Evolutionary conservation across 2,329 filamentous ascomycete genomes (phyloP), one percentile per base, ranked within the genome.

Genomic region (Colletotrichum zoysiae): DNA sequence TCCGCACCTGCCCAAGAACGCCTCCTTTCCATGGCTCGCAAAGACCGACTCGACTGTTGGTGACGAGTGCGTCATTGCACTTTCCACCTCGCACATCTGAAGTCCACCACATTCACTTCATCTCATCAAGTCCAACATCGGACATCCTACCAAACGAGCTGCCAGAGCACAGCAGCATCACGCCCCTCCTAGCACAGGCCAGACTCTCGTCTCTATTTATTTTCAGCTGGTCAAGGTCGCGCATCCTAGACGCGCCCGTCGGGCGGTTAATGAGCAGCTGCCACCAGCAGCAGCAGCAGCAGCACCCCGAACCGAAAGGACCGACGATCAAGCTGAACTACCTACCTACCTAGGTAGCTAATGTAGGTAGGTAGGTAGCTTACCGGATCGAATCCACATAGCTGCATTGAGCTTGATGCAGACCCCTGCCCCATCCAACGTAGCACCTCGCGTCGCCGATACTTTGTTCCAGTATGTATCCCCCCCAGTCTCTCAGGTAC

Each of bases 321-420:
- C 69, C 59, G 66, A 64, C 69, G 59, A 71, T 71, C 65, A 69
- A 42, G 30, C 30, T 30, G 30, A 30, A 42, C 50, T 14, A 26
- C 26, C 59, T 71, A n/a, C n/a, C n/a, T n/a, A n/a, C n/a, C n/a
- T n/a, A n/a, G n/a, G n/a, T n/a, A n/a, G n/a, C n/a, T n/a, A n/a
- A n/a, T n/a, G n/a, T n/a, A n/a, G n/a, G n/a, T 70, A 55, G 65
- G 30, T 51, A 55, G 65, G 30, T 51, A 62, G n/a, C 46, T 62
- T 62, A 42, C 60, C 60, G 60, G 23, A 53, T 63, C 60, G 35
- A 61, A 70, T 72, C 70, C 69, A 69, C 53, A 64, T 30, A 64
- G 53, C 65, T 69, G 69, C 65, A 53, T 72, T 72, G 70, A 64
- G 70, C 70, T 72, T 72, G 65, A 65, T 72, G 70, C 67, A 73